Evolutionary conservation across 495 filamentous ascomycete genomes (phyloP), one percentile per base, ranked within the genome.

Genomic region (Hypoxylon lenormandii): DNA sequence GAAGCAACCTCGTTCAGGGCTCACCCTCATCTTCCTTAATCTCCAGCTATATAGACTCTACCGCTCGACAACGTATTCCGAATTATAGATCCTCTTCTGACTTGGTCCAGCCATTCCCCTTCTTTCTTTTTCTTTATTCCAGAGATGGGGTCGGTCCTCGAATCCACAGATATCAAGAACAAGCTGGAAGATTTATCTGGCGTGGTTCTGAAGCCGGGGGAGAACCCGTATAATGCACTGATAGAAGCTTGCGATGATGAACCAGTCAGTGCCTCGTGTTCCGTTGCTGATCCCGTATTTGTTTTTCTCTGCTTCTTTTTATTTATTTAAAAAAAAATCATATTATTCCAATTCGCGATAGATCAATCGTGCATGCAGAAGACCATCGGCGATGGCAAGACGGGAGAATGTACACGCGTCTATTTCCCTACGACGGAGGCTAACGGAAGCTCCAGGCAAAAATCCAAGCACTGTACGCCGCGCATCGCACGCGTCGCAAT

Each of bases 211-310:
- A 74, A 80, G 45, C 78, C 79, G 0, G 81, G 78, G 43, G 78
- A 82, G 50, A 97, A 93, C 66, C 93, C 92, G 0, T 96, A 94
- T 74, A 84, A 94, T 72, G 85, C 88, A 11, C 78, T 97, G 37
- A 88, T 97, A 55, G 73, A 85, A 23, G 81, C 83, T 10, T 89
- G 85, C 69, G 68, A 85, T 15, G 79, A 88, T 57, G 76, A 87
- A 63, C 80, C 87, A 66, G 91, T 92, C 72, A 75, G 80, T 78
- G 16, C 26, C 63, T 56, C 37, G 51, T 56, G 7, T 30, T 1
- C 26, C 13, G 7, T 18, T 36, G 23, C 16, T 4, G 15, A 18
- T 1, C 6, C 33, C 8, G 8, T 28, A 2, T 18, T 6, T 28
- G 50, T 56, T 33, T 8, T 33, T 33, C 10, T 8, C 6, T 33